Conservation (phyloP, 176 grass and related monocot genomes). For the Pontederia paniculata region DNA sequence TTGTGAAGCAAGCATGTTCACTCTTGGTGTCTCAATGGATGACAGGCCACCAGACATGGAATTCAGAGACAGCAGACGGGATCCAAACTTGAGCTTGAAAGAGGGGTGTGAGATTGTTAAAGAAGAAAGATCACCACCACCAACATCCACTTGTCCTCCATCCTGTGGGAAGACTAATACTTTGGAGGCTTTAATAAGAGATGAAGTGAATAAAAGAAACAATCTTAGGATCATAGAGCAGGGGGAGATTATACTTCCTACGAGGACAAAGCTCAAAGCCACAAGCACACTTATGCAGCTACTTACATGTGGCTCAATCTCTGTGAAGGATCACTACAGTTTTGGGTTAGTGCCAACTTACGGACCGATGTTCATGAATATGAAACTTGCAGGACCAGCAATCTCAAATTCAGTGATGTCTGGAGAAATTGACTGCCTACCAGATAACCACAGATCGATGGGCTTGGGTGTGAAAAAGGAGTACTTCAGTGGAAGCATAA, state of each 20-base stretch:
- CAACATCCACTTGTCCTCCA: slow-evolving; percentile 32
- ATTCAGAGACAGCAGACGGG: slow-evolving; percentile 30
- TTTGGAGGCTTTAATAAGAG: slow-evolving; percentile 84
- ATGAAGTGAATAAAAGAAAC: slow-evolving; percentile 67
- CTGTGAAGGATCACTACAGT: slow-evolving; percentile 74
- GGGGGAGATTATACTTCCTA: slow-evolving; percentile 42
- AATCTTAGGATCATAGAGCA: slow-evolving; percentile 47
- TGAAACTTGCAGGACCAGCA: slow-evolving; percentile 57
- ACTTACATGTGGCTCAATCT: slow-evolving; percentile 76
- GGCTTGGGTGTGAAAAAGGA: slow-evolving; percentile 45
- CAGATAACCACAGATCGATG: slow-evolving; percentile 41
- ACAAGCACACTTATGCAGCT: slow-evolving; percentile 86
- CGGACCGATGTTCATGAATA: slow-evolving; percentile 76
- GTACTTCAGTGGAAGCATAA: slow-evolving; percentile 53
- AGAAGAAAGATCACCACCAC: slow-evolving; percentile 27
- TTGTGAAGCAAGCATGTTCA: slow-evolving; percentile 2
- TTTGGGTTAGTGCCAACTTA: slow-evolving; percentile 80
- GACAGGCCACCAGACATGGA: slow-evolving; percentile 25
- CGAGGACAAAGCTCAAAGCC: slow-evolving; percentile 45
- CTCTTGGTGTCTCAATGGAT: slow-evolving; percentile 3
- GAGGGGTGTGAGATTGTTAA: slow-evolving; percentile 26
- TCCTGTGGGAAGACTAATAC: slow-evolving; percentile 58
- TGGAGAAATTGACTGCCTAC: slow-evolving; percentile 38
- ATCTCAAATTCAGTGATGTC: slow-evolving; percentile 54
- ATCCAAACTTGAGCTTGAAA: not conserved